Evolutionary conservation across 2,329 filamentous ascomycete species (phyloP).

Genomic region (Fusarium sp.): DNA sequence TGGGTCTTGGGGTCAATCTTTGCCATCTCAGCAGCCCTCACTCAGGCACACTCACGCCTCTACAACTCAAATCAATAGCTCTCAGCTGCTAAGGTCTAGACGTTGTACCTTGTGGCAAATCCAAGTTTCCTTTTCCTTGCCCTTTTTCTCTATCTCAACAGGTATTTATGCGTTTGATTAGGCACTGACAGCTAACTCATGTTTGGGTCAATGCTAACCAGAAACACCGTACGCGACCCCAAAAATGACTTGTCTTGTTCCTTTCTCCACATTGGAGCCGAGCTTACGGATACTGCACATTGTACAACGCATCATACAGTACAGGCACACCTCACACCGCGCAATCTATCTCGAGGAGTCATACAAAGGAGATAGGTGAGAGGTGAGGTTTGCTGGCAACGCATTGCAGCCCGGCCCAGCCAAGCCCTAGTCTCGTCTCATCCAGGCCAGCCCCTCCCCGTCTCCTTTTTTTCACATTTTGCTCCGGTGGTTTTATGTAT

Average conservation of each 20-base stretch:
- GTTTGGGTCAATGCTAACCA: background rate
- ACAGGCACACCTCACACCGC: slow-evolving; percentile 24
- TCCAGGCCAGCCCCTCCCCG: slow-evolving; percentile 5
- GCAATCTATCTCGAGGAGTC: background rate
- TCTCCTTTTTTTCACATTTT: slow-evolving; percentile 15
- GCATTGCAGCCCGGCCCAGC: slow-evolving; percentile 32
- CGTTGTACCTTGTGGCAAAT: background rate
- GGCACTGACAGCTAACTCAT: background rate
- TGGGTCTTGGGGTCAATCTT: slow-evolving; percentile 5
- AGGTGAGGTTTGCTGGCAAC: slow-evolving; percentile 28
- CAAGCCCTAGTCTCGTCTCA: slow-evolving; percentile 6
- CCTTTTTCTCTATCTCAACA: background rate
- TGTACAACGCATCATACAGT: slow-evolving; percentile 18
- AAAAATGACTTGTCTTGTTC: slow-evolving; percentile 1
- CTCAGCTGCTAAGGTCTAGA: background rate
- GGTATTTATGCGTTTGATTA: background rate
- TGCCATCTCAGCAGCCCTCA: slow-evolving; percentile 4
- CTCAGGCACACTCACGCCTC: slow-evolving; percentile 25
- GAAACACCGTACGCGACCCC: background rate
- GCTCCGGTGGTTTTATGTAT: background rate
- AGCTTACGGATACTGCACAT: slow-evolving; percentile 3
- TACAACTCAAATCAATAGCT: background rate
- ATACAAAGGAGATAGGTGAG: background rate
- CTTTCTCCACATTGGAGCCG: slow-evolving; percentile 26
- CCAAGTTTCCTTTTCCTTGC: background rate